A percentile compares a stretch with the other conserved stretches of the same genome.
Conservation (phyloP, 192 early-diverging fungal species). For the Phycomyces blakesleeanus region DNA sequence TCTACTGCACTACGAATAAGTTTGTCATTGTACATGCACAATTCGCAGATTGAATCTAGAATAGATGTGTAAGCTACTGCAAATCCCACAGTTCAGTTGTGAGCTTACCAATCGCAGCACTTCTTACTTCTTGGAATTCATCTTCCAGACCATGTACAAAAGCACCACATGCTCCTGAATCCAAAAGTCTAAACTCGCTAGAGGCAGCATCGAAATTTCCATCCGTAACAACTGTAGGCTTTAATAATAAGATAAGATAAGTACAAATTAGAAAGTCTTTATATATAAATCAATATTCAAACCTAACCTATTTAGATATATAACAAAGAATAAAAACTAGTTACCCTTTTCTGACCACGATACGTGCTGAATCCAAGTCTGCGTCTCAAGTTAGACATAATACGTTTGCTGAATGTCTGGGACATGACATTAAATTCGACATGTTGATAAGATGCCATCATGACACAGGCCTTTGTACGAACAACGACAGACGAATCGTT, state of each 20-base stretch:
- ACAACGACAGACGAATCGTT: slow-evolving; percentile 68
- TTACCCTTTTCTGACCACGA: not conserved
- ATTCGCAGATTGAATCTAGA: slow-evolving; percentile 75
- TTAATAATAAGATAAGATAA: slow-evolving; percentile 1
- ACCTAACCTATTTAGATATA: no score
- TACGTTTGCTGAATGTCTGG: slow-evolving; percentile 77
- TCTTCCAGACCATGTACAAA: slow-evolving; percentile 97
- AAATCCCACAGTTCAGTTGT: no score
- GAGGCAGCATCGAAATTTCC: slow-evolving; percentile 69
- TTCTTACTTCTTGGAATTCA: slow-evolving; percentile 85
- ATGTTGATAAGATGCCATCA: slow-evolving; percentile 62
- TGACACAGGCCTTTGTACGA: slow-evolving; percentile 68
- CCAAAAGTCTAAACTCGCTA: slow-evolving; percentile 64
- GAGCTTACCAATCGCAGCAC: slow-evolving; percentile 73
- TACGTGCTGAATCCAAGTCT: slow-evolving; percentile 5
- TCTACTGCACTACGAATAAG: slow-evolving; percentile 76
- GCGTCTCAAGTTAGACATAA: slow-evolving; percentile 63
- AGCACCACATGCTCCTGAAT: slow-evolving; percentile 83
- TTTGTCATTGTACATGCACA: slow-evolving; percentile 62
- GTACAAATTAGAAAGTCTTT: not conserved
- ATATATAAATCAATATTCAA: not conserved
- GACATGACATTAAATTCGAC: slow-evolving; percentile 56
- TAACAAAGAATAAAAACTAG: no score
- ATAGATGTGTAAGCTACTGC: not conserved
- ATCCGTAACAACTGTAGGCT: slow-evolving; percentile 33